Evolutionary conservation across 257 asterid species (phyloP).

Genomic region (Anisodus acutangulus): DNA sequence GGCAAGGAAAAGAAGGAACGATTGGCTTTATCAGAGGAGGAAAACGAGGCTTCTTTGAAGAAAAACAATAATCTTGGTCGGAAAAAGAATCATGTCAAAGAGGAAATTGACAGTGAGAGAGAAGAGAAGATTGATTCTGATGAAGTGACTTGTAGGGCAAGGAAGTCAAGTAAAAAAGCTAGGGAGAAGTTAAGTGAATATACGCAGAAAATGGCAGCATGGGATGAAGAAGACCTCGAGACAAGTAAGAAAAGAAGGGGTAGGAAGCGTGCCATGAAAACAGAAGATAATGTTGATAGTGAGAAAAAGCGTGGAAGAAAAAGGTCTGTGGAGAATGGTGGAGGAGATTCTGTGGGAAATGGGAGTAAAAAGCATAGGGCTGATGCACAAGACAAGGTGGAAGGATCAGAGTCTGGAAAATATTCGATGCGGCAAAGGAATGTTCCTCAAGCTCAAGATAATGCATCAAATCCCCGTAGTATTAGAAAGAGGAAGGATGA

Average conservation of each 20-base stretch:
- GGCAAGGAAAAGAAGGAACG: not conserved
- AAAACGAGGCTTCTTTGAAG: not conserved
- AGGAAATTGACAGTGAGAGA: not conserved
- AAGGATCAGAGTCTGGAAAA: slow-evolving; percentile 13
- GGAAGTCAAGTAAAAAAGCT: not conserved
- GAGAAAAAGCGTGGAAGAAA: not conserved
- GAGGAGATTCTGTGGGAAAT: slow-evolving; percentile 6
- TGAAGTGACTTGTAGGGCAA: not conserved
- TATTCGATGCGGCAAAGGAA: not conserved
- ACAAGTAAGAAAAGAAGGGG: not conserved
- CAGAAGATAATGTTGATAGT: not conserved
- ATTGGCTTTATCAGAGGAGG: too few relatives aligned
- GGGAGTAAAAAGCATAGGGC: slow-evolving; percentile 19
- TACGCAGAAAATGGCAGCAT: not conserved
- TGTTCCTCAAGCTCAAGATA: slow-evolving; percentile 11
- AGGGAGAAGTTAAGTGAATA: not conserved
- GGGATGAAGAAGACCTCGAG: not conserved
- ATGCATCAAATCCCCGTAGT: slow-evolving; percentile 20
- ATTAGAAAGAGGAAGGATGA: slow-evolving; percentile 31
- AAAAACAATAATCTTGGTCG: not conserved
- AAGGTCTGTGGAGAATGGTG: not conserved
- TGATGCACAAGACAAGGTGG: slow-evolving; percentile 18
- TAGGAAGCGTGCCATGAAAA: not conserved
- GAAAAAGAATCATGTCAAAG: not conserved
- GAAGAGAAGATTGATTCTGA: not conserved